Evolutionary conservation across 2,329 filamentous ascomycete genomes (phyloP).

Genomic region (Microcyclosporella mali): DNA sequence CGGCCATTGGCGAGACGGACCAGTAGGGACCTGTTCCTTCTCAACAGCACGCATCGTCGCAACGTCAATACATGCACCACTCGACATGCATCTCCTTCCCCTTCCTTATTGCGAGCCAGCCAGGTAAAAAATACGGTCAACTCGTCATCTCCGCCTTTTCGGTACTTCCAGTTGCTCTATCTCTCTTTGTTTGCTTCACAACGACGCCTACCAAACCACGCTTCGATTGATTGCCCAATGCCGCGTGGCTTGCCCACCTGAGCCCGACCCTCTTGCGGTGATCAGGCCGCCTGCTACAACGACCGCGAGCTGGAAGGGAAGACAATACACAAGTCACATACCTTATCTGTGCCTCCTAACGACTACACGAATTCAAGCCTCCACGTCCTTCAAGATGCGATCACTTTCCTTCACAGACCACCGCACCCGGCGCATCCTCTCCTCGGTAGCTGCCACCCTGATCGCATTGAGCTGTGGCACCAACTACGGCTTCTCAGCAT

Average conservation of each 20-base stretch:
- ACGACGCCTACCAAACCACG: no score
- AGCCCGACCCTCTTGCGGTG: neutral
- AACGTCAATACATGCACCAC: no score
- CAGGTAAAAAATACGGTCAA: neutral
- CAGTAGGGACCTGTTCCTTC: no score
- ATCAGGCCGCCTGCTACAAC: neutral
- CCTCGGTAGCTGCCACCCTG: conserved; percentile 75
- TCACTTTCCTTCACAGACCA: conserved; percentile 36
- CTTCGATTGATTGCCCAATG: neutral
- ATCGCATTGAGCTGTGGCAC: conserved; percentile 79
- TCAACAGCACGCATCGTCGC: no score
- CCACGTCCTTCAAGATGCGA: neutral
- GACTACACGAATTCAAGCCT: neutral
- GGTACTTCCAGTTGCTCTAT: neutral
- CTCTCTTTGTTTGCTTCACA: neutral
- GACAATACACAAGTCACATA: neutral
- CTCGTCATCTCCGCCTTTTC: neutral
- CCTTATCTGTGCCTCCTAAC: neutral
- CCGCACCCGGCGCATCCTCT: conserved; percentile 64
- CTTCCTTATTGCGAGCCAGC: neutral
- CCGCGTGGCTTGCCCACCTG: neutral
- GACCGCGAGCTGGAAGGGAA: neutral
- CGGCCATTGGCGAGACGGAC: neutral
- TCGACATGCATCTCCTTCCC: neutral
- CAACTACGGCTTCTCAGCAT: conserved; percentile 96